Conservation (phyloP, 768 basidiomycete genomes). For the Amanita subjunquillea region DNA sequence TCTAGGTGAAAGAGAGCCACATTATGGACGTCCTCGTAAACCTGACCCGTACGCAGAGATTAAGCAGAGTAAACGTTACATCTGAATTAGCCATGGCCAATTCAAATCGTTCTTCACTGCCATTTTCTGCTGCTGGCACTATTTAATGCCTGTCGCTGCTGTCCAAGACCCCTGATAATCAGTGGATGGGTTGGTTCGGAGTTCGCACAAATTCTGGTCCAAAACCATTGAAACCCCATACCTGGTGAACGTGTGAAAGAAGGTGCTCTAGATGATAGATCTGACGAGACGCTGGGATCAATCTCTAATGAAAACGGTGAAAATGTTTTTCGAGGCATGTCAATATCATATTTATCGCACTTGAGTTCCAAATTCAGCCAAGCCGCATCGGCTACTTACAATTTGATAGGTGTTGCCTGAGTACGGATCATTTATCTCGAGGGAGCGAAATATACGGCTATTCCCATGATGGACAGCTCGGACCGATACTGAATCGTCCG, state of each 20-base stretch:
- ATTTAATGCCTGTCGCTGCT: too few species aligned
- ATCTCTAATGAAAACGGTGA: too few species aligned
- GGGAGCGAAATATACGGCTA: neutral
- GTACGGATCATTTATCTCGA: neutral
- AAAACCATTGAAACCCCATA: too few species aligned
- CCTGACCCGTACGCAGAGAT: constrained; percentile 44
- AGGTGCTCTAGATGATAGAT: too few species aligned
- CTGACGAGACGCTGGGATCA: too few species aligned
- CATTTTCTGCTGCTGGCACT: too few species aligned
- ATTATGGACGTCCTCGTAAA: constrained; percentile 43
- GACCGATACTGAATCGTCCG: neutral
- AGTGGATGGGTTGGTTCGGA: too few species aligned
- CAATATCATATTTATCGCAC: neutral
- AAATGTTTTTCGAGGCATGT: neutral
- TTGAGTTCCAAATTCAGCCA: neutral
- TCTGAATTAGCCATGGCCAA: constrained; percentile 13
- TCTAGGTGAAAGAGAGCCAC: constrained; percentile 38
- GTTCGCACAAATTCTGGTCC: too few species aligned
- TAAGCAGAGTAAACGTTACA: constrained; percentile 39
- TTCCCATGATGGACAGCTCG: neutral
- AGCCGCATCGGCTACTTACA: neutral
- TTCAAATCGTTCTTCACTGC: too few species aligned
- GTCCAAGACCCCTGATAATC: too few species aligned
- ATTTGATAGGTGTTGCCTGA: neutral
- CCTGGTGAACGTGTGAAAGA: too few species aligned